Percentiles rank a stretch among this genome's conserved stretches.
Conservation (phyloP, 2,329 filamentous ascomycete species). For the Claviceps arundinis region DNA sequence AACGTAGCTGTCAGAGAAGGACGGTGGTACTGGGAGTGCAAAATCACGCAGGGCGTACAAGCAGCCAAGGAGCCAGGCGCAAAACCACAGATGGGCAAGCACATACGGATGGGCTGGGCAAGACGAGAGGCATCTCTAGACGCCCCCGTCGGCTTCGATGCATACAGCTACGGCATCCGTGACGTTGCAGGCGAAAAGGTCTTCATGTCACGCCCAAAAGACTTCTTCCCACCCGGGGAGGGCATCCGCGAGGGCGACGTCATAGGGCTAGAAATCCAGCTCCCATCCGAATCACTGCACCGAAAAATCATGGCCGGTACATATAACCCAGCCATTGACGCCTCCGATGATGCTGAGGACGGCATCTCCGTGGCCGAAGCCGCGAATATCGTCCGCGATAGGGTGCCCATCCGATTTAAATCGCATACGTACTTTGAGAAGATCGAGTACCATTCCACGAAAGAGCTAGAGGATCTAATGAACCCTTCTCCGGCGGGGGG, state of each 20-base stretch:
- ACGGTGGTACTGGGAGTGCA: constrained; percentile 88
- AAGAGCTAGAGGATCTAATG: constrained; percentile 77
- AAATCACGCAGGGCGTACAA: constrained; percentile 62
- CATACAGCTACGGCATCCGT: constrained; percentile 86
- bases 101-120: constrained; percentile 78
- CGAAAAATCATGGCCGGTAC: constrained; percentile 76
- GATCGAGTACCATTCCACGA: constrained; percentile 75
- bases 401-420: constrained; percentile 89
- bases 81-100: constrained; percentile 38
- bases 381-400: constrained; percentile 81
- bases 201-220: constrained; percentile 84
- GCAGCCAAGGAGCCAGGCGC: constrained; percentile 25
- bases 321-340: constrained; percentile 76
- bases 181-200: constrained; percentile 86
- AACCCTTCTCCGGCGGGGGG: constrained; percentile 46
- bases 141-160: constrained; percentile 74
- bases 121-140: constrained; percentile 70
- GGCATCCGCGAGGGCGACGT: constrained; percentile 83
- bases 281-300: constrained; percentile 76
- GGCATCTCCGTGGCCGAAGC: constrained; percentile 37
- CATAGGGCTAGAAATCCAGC: constrained; percentile 81
- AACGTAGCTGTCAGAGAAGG: constrained; percentile 87
- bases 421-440: constrained; percentile 88
- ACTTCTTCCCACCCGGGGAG: constrained; percentile 69
- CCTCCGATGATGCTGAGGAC: constrained; percentile 33